phyloP scores from a whole-genome alignment of 2,329 filamentous ascomycete genomes.

The Cordyceps cicadae region DNA sequence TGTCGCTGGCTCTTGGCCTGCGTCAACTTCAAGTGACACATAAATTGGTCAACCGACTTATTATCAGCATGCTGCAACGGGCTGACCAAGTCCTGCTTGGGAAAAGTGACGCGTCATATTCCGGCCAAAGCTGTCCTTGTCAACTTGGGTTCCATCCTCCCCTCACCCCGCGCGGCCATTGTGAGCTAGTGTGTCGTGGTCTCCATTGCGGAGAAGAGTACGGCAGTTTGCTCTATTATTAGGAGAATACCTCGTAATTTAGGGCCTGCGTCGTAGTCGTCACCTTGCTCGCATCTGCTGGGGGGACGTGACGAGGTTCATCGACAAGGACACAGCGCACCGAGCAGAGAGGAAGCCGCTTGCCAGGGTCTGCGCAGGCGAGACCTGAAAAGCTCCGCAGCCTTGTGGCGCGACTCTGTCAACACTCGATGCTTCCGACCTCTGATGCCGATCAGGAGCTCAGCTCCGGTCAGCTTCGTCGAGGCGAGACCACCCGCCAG shows the following conservation, averaged over 20 bases:
- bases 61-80: background rate
- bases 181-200: background rate
- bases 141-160: background rate
- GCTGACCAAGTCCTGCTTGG: background rate
- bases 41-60: background rate
- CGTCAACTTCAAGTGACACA: background rate
- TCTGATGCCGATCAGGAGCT: background rate
- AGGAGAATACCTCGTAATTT: background rate
- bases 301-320: background rate
- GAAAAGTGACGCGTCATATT: background rate
- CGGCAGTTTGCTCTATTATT: background rate
- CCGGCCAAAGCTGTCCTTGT: background rate
- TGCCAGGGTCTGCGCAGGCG: too few species aligned
- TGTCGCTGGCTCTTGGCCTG: background rate
- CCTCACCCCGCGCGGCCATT: background rate
- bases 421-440: background rate
- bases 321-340: too few species aligned
- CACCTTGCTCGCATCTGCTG: background rate
- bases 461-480: background rate
- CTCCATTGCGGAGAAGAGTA: background rate
- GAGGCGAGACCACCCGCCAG: background rate
- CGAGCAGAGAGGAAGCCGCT: background rate
- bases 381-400: background rate
- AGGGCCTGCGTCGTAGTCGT: background rate
- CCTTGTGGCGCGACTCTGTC: background rate